Conservation (phyloP, 2,329 filamentous ascomycete species). For the Diatrype stigma region DNA sequence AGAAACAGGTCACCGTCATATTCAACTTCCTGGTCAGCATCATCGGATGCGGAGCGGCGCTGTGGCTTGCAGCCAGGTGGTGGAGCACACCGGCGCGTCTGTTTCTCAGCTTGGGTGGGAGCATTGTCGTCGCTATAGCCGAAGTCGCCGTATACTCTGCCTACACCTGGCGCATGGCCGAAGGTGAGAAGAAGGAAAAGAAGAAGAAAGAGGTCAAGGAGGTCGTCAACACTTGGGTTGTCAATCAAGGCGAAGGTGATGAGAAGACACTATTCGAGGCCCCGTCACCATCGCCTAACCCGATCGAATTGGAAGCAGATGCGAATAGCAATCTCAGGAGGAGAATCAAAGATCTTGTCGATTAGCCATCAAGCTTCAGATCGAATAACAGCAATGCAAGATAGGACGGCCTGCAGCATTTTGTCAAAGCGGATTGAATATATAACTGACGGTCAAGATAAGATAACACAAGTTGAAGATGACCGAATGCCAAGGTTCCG, state of each 20-base stretch:
- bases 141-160: conserved; percentile 75
- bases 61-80: conserved; percentile 75
- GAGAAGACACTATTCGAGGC: conserved; percentile 17
- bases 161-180: conserved; percentile 66
- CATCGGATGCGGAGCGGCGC: conserved; percentile 68
- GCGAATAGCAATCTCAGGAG: conserved; percentile 14
- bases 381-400: background rate
- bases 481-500: too few relatives aligned
- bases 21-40: conserved; percentile 88
- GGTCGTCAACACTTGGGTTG: conserved; percentile 68
- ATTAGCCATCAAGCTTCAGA: background rate
- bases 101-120: conserved; percentile 67
- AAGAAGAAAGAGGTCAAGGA: conserved; percentile 62
- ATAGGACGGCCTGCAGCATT: too few relatives aligned
- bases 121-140: conserved; percentile 65
- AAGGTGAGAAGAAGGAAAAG: conserved; percentile 62
- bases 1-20: conserved; percentile 78
- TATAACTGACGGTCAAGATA: too few relatives aligned
- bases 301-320: conserved; percentile 4
- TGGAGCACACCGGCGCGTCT: conserved; percentile 69
- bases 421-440: too few relatives aligned
- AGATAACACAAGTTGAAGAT: too few relatives aligned
- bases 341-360: conserved; percentile 11
- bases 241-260: conserved; percentile 31
- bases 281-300: conserved; percentile 2